Base-by-base conservation (phyloP, 208 protist genomes). In the Leishmania aethiopica region DNA sequence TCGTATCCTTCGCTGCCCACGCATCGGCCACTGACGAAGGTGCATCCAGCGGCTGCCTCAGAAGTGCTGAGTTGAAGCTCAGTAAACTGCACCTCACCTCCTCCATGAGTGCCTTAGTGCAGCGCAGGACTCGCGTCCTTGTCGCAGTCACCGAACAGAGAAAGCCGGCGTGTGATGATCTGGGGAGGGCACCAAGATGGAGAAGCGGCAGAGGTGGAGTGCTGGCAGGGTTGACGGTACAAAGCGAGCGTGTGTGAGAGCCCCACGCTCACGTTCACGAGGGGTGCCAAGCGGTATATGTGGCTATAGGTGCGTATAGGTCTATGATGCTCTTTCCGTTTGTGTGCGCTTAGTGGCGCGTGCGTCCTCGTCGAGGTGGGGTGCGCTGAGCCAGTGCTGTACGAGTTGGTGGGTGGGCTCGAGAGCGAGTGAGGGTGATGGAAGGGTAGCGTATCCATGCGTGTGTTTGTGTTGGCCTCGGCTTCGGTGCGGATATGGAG, bases 71-170 rank as follows among this genome's bases (percentile, higher is more conserved):
- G 74, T 80, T 80, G 70, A 97, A 95, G 22, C 94, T 93, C 57
- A 96, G 86, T 59, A 97, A 89, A 37, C 62, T 81, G 80, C 93
- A 96, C 83, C 96, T 89, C n/a, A 97, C 64, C 77, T 97, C 94
- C 84, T 97, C 94, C 94, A 97, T 97, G 49, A 28, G 80, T 74
- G 69, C 28, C 22, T 19, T 75, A 32, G 47, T 40, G 15, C 0
- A n/a, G 40, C 25, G 51, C 28, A 49, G 74, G 67, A 15, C n/a
- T 45, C 28, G 32, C 17, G 37, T 53, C 69, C 45, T 47, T 37
- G 40, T 19, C 28, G 42, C 22, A 28, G 37, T 35, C 22, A 74
- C 40, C 22, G 42, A 49, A 32, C 13, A 74, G 49, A 71, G 37
- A 35, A 79, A 79, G n/a, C 75, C 8, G 15, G 28, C 10, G 22